Evolutionary conservation across 2,329 filamentous ascomycete species (phyloP).

Genomic region (Stylonectria norvegica): DNA sequence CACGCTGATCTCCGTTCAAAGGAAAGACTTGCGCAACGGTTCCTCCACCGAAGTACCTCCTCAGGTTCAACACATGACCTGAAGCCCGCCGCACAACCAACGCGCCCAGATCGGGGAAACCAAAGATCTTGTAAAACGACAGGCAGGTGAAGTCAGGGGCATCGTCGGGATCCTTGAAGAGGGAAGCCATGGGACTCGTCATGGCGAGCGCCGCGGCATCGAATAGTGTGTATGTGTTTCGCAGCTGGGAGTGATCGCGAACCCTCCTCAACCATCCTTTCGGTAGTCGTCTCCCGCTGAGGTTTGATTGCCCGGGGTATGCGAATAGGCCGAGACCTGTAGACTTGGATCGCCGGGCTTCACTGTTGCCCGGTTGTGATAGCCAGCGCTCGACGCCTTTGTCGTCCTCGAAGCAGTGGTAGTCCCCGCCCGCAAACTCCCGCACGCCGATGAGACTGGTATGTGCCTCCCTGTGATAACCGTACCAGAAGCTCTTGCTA

Average conservation of each 20-base stretch:
- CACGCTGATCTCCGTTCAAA: slow-evolving; percentile 19
- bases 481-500: slow-evolving; percentile 51
- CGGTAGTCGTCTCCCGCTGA: slow-evolving; percentile 62
- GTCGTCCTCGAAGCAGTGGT: slow-evolving; percentile 60
- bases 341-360: slow-evolving; percentile 11
- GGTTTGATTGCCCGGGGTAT: slow-evolving; percentile 68
- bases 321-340: slow-evolving; percentile 48
- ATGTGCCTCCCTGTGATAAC: slow-evolving; percentile 59
- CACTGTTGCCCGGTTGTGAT: slow-evolving; percentile 19
- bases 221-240: slow-evolving; percentile 47
- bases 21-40: slow-evolving; percentile 56
- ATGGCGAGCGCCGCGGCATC: slow-evolving; percentile 65
- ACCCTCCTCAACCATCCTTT: slow-evolving; percentile 49
- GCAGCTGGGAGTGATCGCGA: slow-evolving; percentile 24
- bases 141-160: slow-evolving; percentile 60
- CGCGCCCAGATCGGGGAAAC: slow-evolving; percentile 62
- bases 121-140: slow-evolving; percentile 66
- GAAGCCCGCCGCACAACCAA: slow-evolving; percentile 56
- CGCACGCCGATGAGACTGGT: slow-evolving; percentile 67
- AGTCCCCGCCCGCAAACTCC: slow-evolving; percentile 54
- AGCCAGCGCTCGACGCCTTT: slow-evolving; percentile 46
- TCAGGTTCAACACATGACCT: slow-evolving; percentile 50
- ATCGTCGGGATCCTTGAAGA: slow-evolving; percentile 47
- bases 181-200: slow-evolving; percentile 51
- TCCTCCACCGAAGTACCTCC: slow-evolving; percentile 66